Evolutionary conservation across 352 stramenopile genomes (phyloP).

Genomic region (Globisporangium echinulatum): DNA sequence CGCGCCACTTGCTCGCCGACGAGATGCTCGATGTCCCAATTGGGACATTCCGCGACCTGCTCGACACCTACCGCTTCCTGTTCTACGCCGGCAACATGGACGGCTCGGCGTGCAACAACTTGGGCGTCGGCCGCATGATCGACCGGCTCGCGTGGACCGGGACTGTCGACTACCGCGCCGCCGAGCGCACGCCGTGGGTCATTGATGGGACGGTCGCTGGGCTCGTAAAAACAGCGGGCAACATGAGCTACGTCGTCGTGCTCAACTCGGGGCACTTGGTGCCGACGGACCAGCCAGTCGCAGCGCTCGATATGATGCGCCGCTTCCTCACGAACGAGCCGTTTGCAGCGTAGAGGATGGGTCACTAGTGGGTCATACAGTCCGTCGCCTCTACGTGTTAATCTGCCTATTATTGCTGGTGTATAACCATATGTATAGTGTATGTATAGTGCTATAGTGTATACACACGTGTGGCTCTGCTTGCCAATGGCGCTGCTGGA

Average conservation of each 20-base stretch:
- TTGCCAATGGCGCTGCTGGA: too few relatives aligned
- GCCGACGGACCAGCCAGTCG: conserved; percentile 59
- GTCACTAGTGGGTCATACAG: too few relatives aligned
- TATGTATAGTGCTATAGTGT: too few relatives aligned
- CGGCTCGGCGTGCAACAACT: conserved; percentile 73
- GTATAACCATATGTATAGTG: too few relatives aligned
- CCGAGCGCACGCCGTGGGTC: conserved; percentile 48
- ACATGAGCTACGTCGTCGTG: conserved; percentile 82
- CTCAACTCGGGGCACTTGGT: conserved; percentile 77
- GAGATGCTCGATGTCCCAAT: conserved; percentile 79
- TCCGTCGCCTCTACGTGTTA: background rate
- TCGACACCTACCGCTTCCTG: conserved; percentile 82
- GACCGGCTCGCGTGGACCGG: conserved; percentile 70
- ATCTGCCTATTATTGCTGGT: background rate
- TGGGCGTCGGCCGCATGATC: conserved; percentile 71
- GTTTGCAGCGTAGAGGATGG: conserved; percentile 13
- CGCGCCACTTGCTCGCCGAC: conserved; percentile 64
- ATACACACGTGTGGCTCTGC: too few relatives aligned
- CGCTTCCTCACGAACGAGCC: conserved; percentile 58
- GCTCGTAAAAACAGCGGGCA: conserved; percentile 58
- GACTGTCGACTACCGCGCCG: conserved; percentile 57
- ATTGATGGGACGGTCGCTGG: conserved; percentile 56
- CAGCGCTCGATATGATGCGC: conserved; percentile 75
- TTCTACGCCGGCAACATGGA: conserved; percentile 86
- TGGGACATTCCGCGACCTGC: conserved; percentile 62